A percentile compares a stretch with the other conserved stretches of the same genome.
Conservation (phyloP, 805 yeast species). For the Blastobotrys chiropterorum region DNA sequence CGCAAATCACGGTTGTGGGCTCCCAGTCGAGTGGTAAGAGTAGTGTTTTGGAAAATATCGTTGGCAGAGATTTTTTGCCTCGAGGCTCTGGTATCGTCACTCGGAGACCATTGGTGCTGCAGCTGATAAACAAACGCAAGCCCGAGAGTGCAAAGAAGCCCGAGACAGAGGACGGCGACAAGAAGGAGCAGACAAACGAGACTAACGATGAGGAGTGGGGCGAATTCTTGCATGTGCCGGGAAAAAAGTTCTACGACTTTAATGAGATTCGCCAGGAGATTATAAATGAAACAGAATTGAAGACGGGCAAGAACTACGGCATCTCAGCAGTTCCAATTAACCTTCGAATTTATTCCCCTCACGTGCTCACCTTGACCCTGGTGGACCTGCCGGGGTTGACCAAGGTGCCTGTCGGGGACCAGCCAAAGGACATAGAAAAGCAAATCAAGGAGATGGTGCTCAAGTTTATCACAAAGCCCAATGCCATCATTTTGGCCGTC, state of each 20-base stretch:
- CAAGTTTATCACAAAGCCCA: slow-evolving; percentile 91
- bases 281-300: slow-evolving; percentile 82
- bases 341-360: slow-evolving; percentile 88
- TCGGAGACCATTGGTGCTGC: slow-evolving; percentile 76
- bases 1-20: slow-evolving; percentile 87
- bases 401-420: slow-evolving; percentile 98
- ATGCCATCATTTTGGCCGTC: slow-evolving; percentile 90
- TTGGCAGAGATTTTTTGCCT: slow-evolving; percentile 86
- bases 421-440: slow-evolving; percentile 92
- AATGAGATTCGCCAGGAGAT: slow-evolving; percentile 86
- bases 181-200: slow-evolving; percentile 15
- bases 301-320: slow-evolving; percentile 68
- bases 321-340: slow-evolving; percentile 91
- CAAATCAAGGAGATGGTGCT: slow-evolving; percentile 90
- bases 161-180: slow-evolving; percentile 16
- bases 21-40: slow-evolving; percentile 88
- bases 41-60: slow-evolving; percentile 83
- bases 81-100: slow-evolving; percentile 90
- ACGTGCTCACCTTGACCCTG: slow-evolving; percentile 86
- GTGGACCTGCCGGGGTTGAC: slow-evolving; percentile 97
- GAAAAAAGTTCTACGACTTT: slow-evolving; percentile 79
- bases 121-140: slow-evolving; percentile 61
- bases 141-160: slow-evolving; percentile 3
- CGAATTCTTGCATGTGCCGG: slow-evolving; percentile 89
- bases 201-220: slow-evolving; percentile 74